A percentile compares a stretch with the other conserved stretches of the same genome.
Evolutionary conservation across 2,329 filamentous ascomycete genomes (phyloP).

Genomic region (Nothopassalora personata): DNA sequence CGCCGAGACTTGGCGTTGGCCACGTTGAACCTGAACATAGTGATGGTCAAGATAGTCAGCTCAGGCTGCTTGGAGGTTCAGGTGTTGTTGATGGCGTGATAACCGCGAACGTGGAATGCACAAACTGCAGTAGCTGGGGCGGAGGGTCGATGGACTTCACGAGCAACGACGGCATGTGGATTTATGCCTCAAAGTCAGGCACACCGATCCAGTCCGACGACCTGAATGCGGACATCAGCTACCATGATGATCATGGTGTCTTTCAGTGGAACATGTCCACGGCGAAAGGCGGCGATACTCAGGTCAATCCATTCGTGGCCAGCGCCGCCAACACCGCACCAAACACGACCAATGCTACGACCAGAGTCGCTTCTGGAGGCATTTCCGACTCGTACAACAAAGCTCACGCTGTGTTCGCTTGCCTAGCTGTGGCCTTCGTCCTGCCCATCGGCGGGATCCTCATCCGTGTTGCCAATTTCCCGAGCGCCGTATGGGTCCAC

Average conservation of each 20-base stretch:
- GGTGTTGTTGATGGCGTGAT: constrained; percentile 49
- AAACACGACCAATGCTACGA: constrained; percentile 4
- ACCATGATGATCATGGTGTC: constrained; percentile 41
- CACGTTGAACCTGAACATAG: constrained; percentile 41
- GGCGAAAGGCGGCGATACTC: constrained; percentile 45
- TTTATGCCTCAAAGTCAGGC: constrained; percentile 47
- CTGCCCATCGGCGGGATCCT: constrained; percentile 43
- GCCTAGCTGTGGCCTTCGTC: constrained; percentile 42
- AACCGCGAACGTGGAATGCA: constrained; percentile 53
- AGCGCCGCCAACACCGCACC: constrained; percentile 1
- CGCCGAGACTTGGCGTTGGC: constrained; percentile 45
- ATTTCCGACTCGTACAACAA: constrained; percentile 21
- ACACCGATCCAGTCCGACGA: constrained; percentile 45
- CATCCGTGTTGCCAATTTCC: constrained; percentile 42
- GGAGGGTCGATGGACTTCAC: constrained; percentile 49
- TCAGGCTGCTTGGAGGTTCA: constrained; percentile 49
- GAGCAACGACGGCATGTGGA: constrained; percentile 42
- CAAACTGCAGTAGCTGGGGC: constrained; percentile 48
- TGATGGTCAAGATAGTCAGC: constrained; percentile 32
- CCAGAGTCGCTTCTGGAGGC: constrained; percentile 1
- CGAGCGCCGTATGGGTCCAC: constrained; percentile 41
- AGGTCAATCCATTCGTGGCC: constrained; percentile 40
- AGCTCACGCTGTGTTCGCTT: constrained; percentile 42
- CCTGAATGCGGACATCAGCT: constrained; percentile 37
- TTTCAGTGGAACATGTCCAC: constrained; percentile 46